Percentiles rank a stretch among this genome's conserved stretches.
Evolutionary conservation across 1,284 basidiomycete species (phyloP).

Genomic region (Rhodotorula sp.): DNA sequence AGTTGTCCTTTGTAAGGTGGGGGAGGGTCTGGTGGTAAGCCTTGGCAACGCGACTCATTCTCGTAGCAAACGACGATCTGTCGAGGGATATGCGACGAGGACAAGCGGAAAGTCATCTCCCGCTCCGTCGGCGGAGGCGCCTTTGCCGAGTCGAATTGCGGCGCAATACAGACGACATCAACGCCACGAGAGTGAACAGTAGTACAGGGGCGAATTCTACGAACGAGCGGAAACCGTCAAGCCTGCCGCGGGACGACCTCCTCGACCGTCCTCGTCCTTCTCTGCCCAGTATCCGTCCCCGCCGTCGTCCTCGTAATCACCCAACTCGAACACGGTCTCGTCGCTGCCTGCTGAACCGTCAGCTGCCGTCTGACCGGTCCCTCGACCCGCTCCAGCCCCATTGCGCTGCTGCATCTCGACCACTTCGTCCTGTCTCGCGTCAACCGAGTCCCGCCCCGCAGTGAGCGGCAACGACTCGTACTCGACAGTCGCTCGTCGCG

Average conservation of each 20-base stretch:
- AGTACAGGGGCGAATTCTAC: neutral
- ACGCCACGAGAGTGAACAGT: neutral
- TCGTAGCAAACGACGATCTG: no score
- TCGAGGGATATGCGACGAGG: neutral
- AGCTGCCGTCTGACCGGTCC: neutral
- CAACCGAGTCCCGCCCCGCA: neutral
- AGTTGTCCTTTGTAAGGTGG: constrained; percentile 12
- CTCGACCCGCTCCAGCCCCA: neutral
- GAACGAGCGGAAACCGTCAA: neutral
- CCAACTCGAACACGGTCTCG: constrained; percentile 34
- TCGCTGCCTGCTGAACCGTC: constrained; percentile 4
- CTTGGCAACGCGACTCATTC: neutral
- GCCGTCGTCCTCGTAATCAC: constrained; percentile 32
- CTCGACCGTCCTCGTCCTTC: neutral
- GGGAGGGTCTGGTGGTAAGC: constrained; percentile 5
- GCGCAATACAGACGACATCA: no score
- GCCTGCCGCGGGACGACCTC: neutral
- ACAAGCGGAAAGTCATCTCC: neutral
- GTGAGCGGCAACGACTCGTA: constrained; percentile 27
- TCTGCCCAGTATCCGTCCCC: constrained; percentile 32
- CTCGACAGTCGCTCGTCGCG: neutral
- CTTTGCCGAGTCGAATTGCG: no score
- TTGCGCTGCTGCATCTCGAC: neutral
- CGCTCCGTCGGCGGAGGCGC: no score
- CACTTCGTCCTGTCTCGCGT: neutral